Conservation (phyloP, 495 filamentous ascomycete genomes). For the Aspergillus olivimuriae region DNA sequence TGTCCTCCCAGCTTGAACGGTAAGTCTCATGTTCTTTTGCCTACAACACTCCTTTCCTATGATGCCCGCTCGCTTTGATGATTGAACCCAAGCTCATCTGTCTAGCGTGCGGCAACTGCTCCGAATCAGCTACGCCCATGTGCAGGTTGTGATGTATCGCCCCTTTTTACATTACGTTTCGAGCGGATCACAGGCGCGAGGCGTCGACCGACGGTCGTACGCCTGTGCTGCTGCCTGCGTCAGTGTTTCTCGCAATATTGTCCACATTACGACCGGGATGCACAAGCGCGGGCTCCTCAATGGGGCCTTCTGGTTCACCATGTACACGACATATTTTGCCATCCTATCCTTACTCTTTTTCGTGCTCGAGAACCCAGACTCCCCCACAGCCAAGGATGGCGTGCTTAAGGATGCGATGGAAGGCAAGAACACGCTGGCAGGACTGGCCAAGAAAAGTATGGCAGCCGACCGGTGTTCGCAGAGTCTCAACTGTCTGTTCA, state of each 20-base stretch:
- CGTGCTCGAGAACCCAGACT: conserved; percentile 83
- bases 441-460: conserved; percentile 74
- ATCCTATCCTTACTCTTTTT: conserved; percentile 87
- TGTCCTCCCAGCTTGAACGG: conserved; percentile 67
- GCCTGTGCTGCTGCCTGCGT: conserved; percentile 90
- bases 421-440: conserved; percentile 73
- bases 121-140: conserved; percentile 81
- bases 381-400: conserved; percentile 60
- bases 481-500: conserved; percentile 68
- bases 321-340: conserved; percentile 94
- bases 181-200: conserved; percentile 55
- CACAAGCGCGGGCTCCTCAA: conserved; percentile 74
- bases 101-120: conserved; percentile 77
- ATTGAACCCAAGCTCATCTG: too few species aligned
- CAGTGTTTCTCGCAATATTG: conserved; percentile 85
- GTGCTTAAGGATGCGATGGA: conserved; percentile 78
- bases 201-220: conserved; percentile 80
- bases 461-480: conserved; percentile 80
- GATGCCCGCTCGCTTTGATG: too few species aligned
- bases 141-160: conserved; percentile 91
- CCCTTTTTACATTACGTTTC: conserved; percentile 96
- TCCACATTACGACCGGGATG: conserved; percentile 89
- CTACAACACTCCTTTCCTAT: background rate
- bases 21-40: conserved; percentile 35
- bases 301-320: conserved; percentile 93